A percentile compares a stretch with the other conserved stretches of the same genome.
Evolutionary conservation across 2,329 filamentous ascomycete genomes (phyloP).

Genomic region (Scedosporium aurantiacum): DNA sequence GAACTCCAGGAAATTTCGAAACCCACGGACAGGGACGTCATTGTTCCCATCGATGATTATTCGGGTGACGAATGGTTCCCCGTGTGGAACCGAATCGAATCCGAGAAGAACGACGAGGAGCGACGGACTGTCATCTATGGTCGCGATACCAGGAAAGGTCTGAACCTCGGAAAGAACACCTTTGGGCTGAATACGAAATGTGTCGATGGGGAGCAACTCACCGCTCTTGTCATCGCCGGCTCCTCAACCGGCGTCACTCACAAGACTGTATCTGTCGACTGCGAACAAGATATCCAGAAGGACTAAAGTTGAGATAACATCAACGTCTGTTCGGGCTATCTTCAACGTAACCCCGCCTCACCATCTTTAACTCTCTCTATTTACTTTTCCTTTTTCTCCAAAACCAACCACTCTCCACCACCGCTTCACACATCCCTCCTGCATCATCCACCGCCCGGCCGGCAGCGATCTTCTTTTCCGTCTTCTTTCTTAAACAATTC

Average conservation of each 20-base stretch:
- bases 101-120: constrained; percentile 16
- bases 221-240: constrained; percentile 63
- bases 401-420: neutral
- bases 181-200: constrained; percentile 83
- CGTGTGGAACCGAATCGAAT: constrained; percentile 44
- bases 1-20: constrained; percentile 6
- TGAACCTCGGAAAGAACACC: constrained; percentile 52
- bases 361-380: neutral
- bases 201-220: constrained; percentile 62
- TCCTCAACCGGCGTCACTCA: constrained; percentile 19
- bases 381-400: neutral
- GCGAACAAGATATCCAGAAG: constrained; percentile 15
- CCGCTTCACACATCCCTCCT: neutral
- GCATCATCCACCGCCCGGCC: neutral
- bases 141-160: constrained; percentile 66
- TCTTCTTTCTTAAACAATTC: neutral
- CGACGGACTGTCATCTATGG: constrained; percentile 71
- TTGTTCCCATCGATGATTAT: constrained; percentile 28
- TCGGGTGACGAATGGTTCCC: constrained; percentile 58
- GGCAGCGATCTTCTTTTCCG: neutral
- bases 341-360: neutral
- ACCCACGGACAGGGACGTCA: constrained; percentile 19
- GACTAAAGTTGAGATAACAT: neutral
- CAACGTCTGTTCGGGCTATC: neutral
- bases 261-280: constrained; percentile 20